phyloP scores from a whole-genome alignment of 192 early-diverging fungal species.

The Backusella morwellensis region DNA sequence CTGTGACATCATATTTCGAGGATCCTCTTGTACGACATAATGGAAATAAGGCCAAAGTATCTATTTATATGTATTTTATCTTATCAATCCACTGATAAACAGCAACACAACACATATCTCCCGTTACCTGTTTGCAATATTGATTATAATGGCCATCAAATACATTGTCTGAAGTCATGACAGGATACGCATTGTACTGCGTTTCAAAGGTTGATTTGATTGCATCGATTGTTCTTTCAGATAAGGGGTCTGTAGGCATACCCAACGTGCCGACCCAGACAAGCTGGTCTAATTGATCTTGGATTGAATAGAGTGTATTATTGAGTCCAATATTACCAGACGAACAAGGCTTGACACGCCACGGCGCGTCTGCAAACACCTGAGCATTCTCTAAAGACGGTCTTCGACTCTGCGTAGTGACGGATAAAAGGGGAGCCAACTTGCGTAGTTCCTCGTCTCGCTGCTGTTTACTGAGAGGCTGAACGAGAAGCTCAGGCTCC shows the following conservation, averaged over 20 bases:
- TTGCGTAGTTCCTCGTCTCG: neutral
- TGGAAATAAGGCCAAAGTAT: conserved; percentile 97
- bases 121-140: conserved; percentile 89
- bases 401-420: conserved; percentile 10
- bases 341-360: conserved; percentile 71
- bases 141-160: conserved; percentile 49
- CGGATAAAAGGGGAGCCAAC: neutral
- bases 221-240: conserved; percentile 55
- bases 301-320: conserved; percentile 80
- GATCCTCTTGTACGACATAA: conserved; percentile 89
- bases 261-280: conserved; percentile 73
- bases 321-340: conserved; percentile 93
- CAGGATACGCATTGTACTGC: conserved; percentile 71
- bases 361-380: conserved; percentile 43
- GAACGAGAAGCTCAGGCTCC: conserved; percentile 20
- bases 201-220: conserved; percentile 59
- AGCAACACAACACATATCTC: neutral
- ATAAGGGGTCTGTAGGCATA: conserved; percentile 66
- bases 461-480: conserved; percentile 39
- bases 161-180: conserved; percentile 77
- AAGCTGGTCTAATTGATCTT: conserved; percentile 52
- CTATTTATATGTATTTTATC: conserved; percentile 39
- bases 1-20: conserved; percentile 76
- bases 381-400: conserved; percentile 38
- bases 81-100: neutral